phyloP scores from a whole-genome alignment of 2,329 filamentous ascomycete genomes.

The Alternaria burnsii region DNA sequence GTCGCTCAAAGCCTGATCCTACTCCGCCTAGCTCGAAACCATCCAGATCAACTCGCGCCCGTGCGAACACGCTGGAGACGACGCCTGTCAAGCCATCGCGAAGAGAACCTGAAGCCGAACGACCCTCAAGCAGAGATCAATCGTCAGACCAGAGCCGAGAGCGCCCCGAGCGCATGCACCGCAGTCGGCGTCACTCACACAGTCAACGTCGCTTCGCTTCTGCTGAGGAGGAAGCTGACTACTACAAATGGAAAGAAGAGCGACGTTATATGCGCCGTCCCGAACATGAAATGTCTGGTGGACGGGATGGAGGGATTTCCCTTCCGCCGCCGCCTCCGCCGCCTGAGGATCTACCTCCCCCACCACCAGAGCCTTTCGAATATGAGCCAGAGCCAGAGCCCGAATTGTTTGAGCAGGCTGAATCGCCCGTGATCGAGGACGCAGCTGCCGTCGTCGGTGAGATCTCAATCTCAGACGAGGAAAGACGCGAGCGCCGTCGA shows the following conservation, averaged over 20 bases:
- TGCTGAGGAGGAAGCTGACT: slow-evolving; percentile 44
- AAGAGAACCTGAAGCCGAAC: slow-evolving; percentile 34
- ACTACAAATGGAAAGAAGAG: slow-evolving; percentile 43
- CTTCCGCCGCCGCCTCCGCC: slow-evolving; percentile 18
- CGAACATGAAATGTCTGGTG: slow-evolving; percentile 42
- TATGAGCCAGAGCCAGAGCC: slow-evolving; percentile 23
- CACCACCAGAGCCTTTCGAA: slow-evolving; percentile 33
- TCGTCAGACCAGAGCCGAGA: slow-evolving; percentile 47
- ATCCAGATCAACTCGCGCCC: slow-evolving; percentile 33
- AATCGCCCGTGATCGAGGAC: slow-evolving; percentile 35
- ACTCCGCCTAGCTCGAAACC: slow-evolving; percentile 33
- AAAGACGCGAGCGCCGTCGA: slow-evolving; percentile 38
- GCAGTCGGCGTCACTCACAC: slow-evolving; percentile 41
- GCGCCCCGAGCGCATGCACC: slow-evolving; percentile 42
- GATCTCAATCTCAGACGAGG: slow-evolving; percentile 39
- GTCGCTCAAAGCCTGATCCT: slow-evolving; percentile 44
- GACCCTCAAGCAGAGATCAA: slow-evolving; percentile 39
- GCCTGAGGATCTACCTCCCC: slow-evolving; percentile 28
- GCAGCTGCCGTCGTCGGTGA: slow-evolving; percentile 37
- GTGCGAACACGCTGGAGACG: slow-evolving; percentile 35
- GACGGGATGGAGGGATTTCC: slow-evolving; percentile 36
- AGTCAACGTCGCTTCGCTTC: slow-evolving; percentile 38
- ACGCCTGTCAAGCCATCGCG: slow-evolving; percentile 22
- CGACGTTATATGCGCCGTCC: slow-evolving; percentile 34
- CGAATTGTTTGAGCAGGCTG: slow-evolving; percentile 16